A percentile compares a stretch with the other conserved stretches of the same genome.
phyloP scores from a whole-genome alignment of 2,329 filamentous ascomycete species.

The Pseudogymnoascus sp. region DNA sequence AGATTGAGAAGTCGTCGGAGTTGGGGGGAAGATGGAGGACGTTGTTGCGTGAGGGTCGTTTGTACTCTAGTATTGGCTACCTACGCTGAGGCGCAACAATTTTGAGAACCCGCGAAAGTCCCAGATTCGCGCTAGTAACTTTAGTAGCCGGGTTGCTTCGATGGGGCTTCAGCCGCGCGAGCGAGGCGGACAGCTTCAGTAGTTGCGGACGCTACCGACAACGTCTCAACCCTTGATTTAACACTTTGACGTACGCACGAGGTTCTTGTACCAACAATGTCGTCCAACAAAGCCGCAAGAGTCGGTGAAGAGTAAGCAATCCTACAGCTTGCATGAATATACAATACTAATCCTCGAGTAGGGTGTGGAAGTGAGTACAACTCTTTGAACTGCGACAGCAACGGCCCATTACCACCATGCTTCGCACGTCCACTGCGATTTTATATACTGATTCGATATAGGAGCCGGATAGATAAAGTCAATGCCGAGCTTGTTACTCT shows the following conservation, averaged over 20 bases:
- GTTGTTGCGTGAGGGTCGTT: slow-evolving; percentile 4
- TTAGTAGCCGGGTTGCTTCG: neutral
- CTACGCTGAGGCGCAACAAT: slow-evolving; percentile 1
- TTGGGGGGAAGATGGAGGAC: neutral
- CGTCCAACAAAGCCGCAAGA: slow-evolving; percentile 58
- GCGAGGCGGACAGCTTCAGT: slow-evolving; percentile 7
- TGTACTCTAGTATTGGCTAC: neutral
- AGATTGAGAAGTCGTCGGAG: neutral
- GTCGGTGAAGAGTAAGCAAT: slow-evolving; percentile 64
- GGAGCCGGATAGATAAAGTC: slow-evolving; percentile 93
- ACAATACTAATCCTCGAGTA: slow-evolving; percentile 22
- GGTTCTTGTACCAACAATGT: slow-evolving; percentile 31
- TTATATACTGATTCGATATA: slow-evolving; percentile 35
- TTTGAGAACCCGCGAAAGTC: slow-evolving; percentile 8
- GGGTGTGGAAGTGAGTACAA: slow-evolving; percentile 31
- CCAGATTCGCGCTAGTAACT: slow-evolving; percentile 7
- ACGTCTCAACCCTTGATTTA: neutral
- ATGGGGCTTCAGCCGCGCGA: slow-evolving; percentile 10
- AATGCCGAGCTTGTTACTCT: slow-evolving; percentile 95
- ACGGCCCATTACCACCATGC: neutral
- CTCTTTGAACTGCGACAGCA: neutral
- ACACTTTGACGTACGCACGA: slow-evolving; percentile 1
- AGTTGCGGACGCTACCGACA: slow-evolving; percentile 2
- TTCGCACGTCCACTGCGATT: neutral
- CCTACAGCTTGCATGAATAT: neutral